Percentiles rank a stretch among this genome's conserved stretches.
phyloP scores from a whole-genome alignment of 78 protist species.

The Capsaspora owczarzaki region DNA sequence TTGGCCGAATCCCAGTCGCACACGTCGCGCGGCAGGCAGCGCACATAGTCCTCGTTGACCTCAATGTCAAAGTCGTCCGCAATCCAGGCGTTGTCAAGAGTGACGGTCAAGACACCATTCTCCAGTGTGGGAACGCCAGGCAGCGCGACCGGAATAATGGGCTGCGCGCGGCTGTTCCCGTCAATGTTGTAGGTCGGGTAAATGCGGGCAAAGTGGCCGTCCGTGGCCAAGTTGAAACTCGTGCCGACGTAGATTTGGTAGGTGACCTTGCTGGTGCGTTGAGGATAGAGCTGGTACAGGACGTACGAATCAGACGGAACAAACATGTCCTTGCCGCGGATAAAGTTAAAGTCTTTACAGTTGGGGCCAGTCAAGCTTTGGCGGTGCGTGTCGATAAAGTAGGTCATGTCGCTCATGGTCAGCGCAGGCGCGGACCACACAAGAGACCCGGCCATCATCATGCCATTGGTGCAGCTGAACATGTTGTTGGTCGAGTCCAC shows the following conservation, averaged over 20 bases:
- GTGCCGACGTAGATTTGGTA: neutral
- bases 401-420: neutral
- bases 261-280: neutral
- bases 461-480: neutral
- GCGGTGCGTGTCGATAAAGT: neutral
- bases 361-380: neutral
- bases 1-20: neutral
- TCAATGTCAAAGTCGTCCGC: neutral
- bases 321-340: neutral
- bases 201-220: neutral
- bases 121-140: neutral
- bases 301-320: neutral
- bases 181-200: neutral
- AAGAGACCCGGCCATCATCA: neutral
- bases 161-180: neutral
- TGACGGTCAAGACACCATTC: neutral
- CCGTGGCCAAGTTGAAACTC: neutral
- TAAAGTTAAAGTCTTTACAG: neutral
- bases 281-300: neutral
- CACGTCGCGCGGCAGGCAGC: neutral
- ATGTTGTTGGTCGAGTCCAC: neutral
- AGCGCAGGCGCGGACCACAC: neutral
- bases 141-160: neutral
- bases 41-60: neutral
- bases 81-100: neutral